phyloP scores from a whole-genome alignment of 148 eudicot species.

The Fagopyrum tataricum region DNA sequence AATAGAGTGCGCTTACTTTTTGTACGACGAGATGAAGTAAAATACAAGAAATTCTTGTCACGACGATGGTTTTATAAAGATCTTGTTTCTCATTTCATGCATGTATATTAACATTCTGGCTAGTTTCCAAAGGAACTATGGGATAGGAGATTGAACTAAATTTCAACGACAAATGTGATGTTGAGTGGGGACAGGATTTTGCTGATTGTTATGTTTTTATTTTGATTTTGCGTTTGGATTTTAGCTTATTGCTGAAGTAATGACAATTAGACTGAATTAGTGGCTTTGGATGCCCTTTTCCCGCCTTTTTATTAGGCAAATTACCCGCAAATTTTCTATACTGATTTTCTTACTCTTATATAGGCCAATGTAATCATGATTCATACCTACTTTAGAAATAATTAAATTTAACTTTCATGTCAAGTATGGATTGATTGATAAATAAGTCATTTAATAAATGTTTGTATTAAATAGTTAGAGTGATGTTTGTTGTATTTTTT shows the following conservation, averaged over 20 bases:
- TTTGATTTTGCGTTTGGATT: not conserved
- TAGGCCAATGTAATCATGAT: not conserved
- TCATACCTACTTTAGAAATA: not conserved
- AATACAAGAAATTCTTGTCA: too few species aligned
- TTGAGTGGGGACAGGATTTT: not conserved
- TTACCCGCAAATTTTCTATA: not conserved
- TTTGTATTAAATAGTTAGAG: too few species aligned
- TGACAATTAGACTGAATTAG: not conserved
- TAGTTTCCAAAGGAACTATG: not conserved
- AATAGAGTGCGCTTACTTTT: too few species aligned
- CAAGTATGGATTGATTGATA: too few species aligned
- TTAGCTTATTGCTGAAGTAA: constrained; percentile 2
- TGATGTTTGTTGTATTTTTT: too few species aligned
- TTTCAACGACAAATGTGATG: not conserved
- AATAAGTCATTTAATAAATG: too few species aligned
- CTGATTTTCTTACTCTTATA: not conserved
- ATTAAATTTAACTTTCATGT: too few species aligned
- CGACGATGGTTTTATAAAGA: not conserved
- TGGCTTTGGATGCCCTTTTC: constrained; percentile 2
- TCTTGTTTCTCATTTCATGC: not conserved
- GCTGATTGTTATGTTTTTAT: not conserved
- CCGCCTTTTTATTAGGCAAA: not conserved
- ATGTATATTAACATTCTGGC: not conserved
- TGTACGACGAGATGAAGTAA: too few species aligned
- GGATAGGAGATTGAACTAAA: not conserved